These are phyloP conservation scores for Pneumocystis murina DNA, from an alignment of 1,139 yeast species.

Conservation along the genomic window DNA sequence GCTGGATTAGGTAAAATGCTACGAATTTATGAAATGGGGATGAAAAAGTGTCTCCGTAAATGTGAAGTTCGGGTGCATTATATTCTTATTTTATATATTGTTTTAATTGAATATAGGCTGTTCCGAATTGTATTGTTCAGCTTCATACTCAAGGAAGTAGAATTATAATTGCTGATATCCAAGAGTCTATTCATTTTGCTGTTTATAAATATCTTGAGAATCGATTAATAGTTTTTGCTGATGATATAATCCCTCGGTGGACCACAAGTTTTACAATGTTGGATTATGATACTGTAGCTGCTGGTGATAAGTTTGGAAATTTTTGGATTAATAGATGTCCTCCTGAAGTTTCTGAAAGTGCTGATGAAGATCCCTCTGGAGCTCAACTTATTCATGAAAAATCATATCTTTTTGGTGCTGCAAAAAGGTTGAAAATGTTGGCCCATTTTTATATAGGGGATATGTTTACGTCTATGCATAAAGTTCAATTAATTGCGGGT, in stretches of 20 bases:
- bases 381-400: constrained; percentile 19
- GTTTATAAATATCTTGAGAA: constrained; percentile 40
- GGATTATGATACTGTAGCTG: constrained; percentile 62
- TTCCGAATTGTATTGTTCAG: constrained; percentile 34
- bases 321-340: constrained; percentile 52
- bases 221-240: constrained; percentile 47
- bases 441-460: constrained; percentile 60
- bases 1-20: constrained; percentile 43
- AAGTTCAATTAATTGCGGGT: constrained; percentile 41
- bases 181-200: constrained; percentile 45
- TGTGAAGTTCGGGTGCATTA: constrained; percentile 26
- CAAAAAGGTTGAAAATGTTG: constrained; percentile 37
- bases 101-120: constrained; percentile 11
- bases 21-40: constrained; percentile 59
- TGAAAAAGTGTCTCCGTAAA: constrained; percentile 61
- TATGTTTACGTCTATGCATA: constrained; percentile 46
- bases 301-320: constrained; percentile 87
- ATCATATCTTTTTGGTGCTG: constrained; percentile 38
- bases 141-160: constrained; percentile 43
- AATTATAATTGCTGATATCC: constrained; percentile 53
- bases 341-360: constrained; percentile 29
- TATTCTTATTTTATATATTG: not conserved
- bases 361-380: constrained; percentile 41
- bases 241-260: constrained; percentile 56
- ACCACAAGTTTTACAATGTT: constrained; percentile 44